Evolutionary conservation across 1,284 basidiomycete genomes (phyloP), one percentile per base, ranked within the genome.

Genomic region (Pseudozyma thailandica): DNA sequence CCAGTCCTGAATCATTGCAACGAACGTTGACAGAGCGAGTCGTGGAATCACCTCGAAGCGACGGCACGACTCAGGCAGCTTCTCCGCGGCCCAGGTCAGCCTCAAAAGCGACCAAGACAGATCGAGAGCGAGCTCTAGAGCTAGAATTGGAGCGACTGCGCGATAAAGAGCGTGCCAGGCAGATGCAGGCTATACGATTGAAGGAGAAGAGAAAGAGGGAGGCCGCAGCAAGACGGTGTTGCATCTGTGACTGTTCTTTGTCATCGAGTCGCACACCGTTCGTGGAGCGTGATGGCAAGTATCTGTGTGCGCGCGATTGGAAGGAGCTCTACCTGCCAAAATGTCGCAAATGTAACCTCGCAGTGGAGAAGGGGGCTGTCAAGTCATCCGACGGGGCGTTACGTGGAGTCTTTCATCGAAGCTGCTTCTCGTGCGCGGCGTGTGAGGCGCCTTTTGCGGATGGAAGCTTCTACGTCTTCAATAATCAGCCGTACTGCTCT

Each of bases 351-450:
- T 78, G 76, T 61, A 61, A 59, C 31, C 42, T 68, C 30, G 52
- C 59, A 20, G 72, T 78, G 12, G 72, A 74, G 27, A 54, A 53
- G 30, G 62, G 65, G 4, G 74, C 72, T n/a, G 76, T 78, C 53
- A 76, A 77, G 47, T 65, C 68, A 21, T 69, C 68, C 23, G 76
- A 78, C 41, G 76, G 76, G 16, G 76, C 76, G n/a, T 56, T 78
- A 31, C 62, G 53, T 12, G 76, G 76, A 3, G 60, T 74, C 2
- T 77, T 74, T 33, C 74, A 77, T 44, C 52, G 63, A 18, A 43
- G 38, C 18, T 78, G 76, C 62, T 74, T 78, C 54, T 65, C 60
- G n/a, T 78, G 76, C 37, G 75, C 74, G 26, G 58, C 65, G 5
- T 78, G 75, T 72, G 57, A 77, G 21, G 60, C 58, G 3, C 50